Base-by-base conservation (phyloP, 1,139 yeast genomes). In the Geotrichum phurueaensis region DNA sequence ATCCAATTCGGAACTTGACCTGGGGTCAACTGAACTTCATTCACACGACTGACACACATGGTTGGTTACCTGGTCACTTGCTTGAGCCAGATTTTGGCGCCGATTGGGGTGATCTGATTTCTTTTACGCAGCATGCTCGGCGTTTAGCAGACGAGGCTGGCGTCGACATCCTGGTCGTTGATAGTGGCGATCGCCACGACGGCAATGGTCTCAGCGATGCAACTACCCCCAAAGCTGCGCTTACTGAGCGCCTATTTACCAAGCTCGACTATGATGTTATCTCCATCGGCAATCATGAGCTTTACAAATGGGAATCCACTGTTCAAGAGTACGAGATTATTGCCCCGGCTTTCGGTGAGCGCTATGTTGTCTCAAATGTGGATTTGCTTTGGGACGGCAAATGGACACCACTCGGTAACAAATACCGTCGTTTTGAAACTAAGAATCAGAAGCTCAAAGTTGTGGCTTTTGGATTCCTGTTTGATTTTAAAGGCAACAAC, bases 31-130 rank as follows among this genome's bases (percentile, higher is more conserved):
- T 92, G 58, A 94, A 94, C 75, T 87, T 94, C 68, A 69, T 92
- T 47, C 97, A 91, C 68, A 91, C 98, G 0, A 94, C 98, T 0
- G 99, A 94, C 68, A 92, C 97, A 1, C 99, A 94, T 72, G 77
- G 79, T 0, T 94, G 98, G 98, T 83, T 87, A 64, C 84, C 92
- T 4, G 97, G 98, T 0, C 98, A 92, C 74, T 66, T 82, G 50
- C 84, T 85, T 65, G 97, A 91, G 72, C 79, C 81, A 33, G 83
- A 81, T 63, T 94, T 86, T 71, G 81, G 86, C 54, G 96, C 89
- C 9, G 89, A 90, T 71, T 94, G 97, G 97, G 99, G 98, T 10
- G 96, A 94, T 69, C 89, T 88, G 65, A 71, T 88, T 2, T 85
- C 95, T 0, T 91, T 94, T 68, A 75, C 84, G 1, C 67, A 73